phyloP scores from a whole-genome alignment of 495 filamentous ascomycete species.

The Margaritispora aquatica region DNA sequence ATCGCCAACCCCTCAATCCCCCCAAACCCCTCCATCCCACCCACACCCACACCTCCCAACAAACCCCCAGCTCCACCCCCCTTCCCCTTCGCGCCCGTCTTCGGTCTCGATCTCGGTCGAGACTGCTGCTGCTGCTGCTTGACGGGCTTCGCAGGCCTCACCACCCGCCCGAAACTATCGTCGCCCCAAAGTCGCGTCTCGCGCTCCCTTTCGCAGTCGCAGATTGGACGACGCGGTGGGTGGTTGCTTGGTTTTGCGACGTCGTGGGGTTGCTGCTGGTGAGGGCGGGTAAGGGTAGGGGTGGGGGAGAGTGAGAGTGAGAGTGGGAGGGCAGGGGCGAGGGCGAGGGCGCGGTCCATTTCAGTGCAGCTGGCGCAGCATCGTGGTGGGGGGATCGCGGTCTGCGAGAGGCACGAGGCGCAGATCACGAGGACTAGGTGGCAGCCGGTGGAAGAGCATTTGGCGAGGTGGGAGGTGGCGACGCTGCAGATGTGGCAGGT shows the following conservation, averaged over 20 bases:
- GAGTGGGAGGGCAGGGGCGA: no score
- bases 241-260: not conserved
- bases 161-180: not conserved
- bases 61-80: no score
- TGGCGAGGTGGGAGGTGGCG: slow-evolving; percentile 14
- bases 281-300: no score
- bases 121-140: no score
- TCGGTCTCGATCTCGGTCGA: not conserved
- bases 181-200: slow-evolving; percentile 19
- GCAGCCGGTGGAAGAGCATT: slow-evolving; percentile 21
- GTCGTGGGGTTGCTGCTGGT: not conserved
- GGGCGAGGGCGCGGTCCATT: slow-evolving; percentile 8
- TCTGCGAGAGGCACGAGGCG: slow-evolving; percentile 10
- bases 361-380: slow-evolving; percentile 21
- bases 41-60: no score
- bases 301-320: no score
- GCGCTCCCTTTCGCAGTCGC: slow-evolving; percentile 21
- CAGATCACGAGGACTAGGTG: slow-evolving; percentile 24
- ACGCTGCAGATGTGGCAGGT: slow-evolving; percentile 18
- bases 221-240: slow-evolving; percentile 21
- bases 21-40: no score
- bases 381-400: not conserved
- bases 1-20: no score
- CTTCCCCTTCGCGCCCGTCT: not conserved
- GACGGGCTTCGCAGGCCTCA: no score